Conservation (phyloP, 2,329 filamentous ascomycete species). For the Monilinia aucupariae region DNA sequence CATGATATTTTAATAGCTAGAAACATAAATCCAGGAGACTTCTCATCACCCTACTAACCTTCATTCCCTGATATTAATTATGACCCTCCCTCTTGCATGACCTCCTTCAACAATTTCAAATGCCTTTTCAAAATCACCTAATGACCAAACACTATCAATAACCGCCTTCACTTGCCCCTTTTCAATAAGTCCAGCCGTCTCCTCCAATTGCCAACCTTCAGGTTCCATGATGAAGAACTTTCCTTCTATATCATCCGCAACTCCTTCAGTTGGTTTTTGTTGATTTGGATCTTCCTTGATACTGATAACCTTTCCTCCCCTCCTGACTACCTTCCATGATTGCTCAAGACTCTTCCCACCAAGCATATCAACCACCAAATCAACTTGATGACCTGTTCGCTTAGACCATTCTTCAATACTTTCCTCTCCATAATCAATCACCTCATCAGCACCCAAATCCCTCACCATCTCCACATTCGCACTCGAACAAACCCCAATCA, state of each 20-base stretch:
- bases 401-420: neutral
- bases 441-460: neutral
- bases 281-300: neutral
- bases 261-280: neutral
- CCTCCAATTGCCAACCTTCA: slow-evolving; percentile 10
- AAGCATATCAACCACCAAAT: slow-evolving; percentile 9
- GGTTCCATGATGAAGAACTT: slow-evolving; percentile 1
- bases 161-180: neutral
- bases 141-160: slow-evolving; percentile 6
- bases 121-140: slow-evolving; percentile 7
- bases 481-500: neutral
- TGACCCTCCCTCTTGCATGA: slow-evolving; percentile 5
- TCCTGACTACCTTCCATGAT: slow-evolving; percentile 3
- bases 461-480: neutral
- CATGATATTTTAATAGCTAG: too few species aligned
- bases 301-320: neutral
- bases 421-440: neutral
- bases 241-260: neutral
- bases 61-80: slow-evolving; percentile 2
- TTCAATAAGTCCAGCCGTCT: neutral
- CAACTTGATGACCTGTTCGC: neutral
- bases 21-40: neutral
- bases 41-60: neutral
- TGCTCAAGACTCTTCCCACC: neutral
- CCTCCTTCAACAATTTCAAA: slow-evolving; percentile 9